Conservation (phyloP, 192 early-diverging fungal species). For the Spizellomyces sp. region DNA sequence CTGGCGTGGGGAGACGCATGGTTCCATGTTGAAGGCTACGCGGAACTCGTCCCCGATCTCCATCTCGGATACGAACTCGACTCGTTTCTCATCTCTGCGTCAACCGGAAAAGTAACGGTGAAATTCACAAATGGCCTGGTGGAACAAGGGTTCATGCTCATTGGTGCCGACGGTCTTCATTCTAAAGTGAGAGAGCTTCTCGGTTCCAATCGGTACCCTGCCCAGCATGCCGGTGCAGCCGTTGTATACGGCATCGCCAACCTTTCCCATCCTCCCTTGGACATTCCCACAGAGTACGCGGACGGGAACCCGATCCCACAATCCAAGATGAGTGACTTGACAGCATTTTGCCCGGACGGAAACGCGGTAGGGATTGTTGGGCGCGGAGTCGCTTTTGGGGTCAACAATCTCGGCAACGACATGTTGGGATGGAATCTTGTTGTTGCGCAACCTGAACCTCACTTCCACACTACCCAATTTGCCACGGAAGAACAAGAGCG, state of each 20-base stretch:
- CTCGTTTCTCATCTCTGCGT: slow-evolving; percentile 44
- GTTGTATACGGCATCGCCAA: slow-evolving; percentile 49
- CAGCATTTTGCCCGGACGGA: slow-evolving; percentile 44
- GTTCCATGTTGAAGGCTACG: slow-evolving; percentile 48
- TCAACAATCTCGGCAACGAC: slow-evolving; percentile 54
- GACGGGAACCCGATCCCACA: slow-evolving; percentile 38
- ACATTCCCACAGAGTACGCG: slow-evolving; percentile 32
- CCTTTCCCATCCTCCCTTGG: slow-evolving; percentile 32
- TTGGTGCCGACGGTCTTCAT: slow-evolving; percentile 52
- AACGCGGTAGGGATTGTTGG: slow-evolving; percentile 39
- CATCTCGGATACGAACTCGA: slow-evolving; percentile 44
- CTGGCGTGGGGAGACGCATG: slow-evolving; percentile 38
- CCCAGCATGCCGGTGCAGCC: slow-evolving; percentile 41
- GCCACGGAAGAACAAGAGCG: slow-evolving; percentile 11
- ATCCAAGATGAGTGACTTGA: slow-evolving; percentile 33
- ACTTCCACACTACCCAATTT: slow-evolving; percentile 33
- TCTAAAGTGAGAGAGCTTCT: slow-evolving; percentile 51
- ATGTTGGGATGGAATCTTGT: slow-evolving; percentile 55
- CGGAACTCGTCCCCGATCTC: slow-evolving; percentile 36
- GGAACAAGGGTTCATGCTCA: slow-evolving; percentile 41
- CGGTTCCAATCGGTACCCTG: slow-evolving; percentile 20
- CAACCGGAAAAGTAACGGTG: slow-evolving; percentile 42
- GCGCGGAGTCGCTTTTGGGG: slow-evolving; percentile 45
- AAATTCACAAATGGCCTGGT: slow-evolving; percentile 45
- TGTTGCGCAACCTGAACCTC: slow-evolving; percentile 43